A percentile compares a stretch with the other conserved stretches of the same genome.
Conservation (phyloP, 1,284 basidiomycete genomes). For the Ganoderma boninense region DNA sequence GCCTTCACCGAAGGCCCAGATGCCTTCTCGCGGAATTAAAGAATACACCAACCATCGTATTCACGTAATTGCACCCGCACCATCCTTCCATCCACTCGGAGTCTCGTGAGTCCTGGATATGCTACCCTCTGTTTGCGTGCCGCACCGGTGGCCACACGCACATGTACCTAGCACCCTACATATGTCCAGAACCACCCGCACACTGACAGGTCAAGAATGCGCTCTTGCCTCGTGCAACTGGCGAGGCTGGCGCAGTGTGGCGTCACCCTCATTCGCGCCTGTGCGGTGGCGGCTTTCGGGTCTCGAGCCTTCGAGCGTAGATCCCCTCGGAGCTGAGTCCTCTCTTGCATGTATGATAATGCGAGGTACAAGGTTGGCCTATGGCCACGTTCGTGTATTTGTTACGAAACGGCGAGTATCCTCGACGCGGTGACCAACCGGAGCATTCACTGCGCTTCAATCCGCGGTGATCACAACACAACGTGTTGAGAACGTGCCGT, state of each 20-base stretch:
- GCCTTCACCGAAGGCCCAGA: conserved; percentile 3
- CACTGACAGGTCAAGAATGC: not conserved
- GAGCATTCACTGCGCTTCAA: not conserved
- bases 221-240: conserved; percentile 4
- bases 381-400: not conserved
- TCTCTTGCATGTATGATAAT: not conserved
- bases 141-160: not conserved
- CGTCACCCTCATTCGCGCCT: not conserved
- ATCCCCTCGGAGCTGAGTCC: not conserved
- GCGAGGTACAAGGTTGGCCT: not conserved
- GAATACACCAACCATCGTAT: not conserved
- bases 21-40: not conserved
- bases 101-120: not conserved
- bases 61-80: not conserved
- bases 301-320: conserved; percentile 2
- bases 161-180: not conserved
- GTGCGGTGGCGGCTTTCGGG: not conserved
- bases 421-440: not conserved
- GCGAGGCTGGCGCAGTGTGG: conserved; percentile 7
- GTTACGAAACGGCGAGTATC: not conserved
- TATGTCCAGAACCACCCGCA: not conserved
- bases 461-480: not conserved
- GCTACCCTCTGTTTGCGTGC: not conserved
- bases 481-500: not conserved
- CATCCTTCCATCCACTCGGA: too few species aligned